Evolutionary conservation across 306 rosid genomes (phyloP).

Genomic region (Cucumis sativus): Cucumber_9930_V3 NC_026660.2:8286001-8286500

Average conservation of each 20-base stretch:
- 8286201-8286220: neutral
- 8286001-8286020: neutral
- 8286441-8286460: neutral
- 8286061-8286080: neutral
- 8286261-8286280: slow-evolving; percentile 47
- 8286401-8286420: neutral
- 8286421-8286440: neutral
- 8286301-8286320: slow-evolving; percentile 38
- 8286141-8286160: neutral
- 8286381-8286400: slow-evolving; percentile 35
- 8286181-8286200: neutral
- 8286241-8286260: neutral
- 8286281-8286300: slow-evolving; percentile 66
- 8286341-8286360: slow-evolving; percentile 48
- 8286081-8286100: neutral
- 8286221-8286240: neutral
- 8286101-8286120: too few species aligned
- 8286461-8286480: too few species aligned
- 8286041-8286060: neutral
- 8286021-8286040: neutral
- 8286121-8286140: neutral
- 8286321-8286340: slow-evolving; percentile 43
- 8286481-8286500: slow-evolving; percentile 27
- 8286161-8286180: neutral
- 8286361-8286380: slow-evolving; percentile 54